A percentile compares a stretch with the other conserved stretches of the same genome.
Conservation (phyloP, 495 filamentous ascomycete genomes). For the Trichocladium antarcticum region DNA sequence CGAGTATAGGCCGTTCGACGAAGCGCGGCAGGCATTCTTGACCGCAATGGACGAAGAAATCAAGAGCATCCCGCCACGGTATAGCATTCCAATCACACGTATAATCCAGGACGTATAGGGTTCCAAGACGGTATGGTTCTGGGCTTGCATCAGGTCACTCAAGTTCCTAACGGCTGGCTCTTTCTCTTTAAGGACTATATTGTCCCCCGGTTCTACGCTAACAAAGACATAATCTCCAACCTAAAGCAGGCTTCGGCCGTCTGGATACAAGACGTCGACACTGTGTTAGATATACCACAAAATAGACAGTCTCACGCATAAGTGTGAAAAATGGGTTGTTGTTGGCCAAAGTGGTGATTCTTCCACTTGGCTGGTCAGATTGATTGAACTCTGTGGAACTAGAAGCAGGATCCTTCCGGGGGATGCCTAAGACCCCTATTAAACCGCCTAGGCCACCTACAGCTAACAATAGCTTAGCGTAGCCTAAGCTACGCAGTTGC, state of each 20-base stretch:
- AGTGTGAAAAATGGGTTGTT: no score
- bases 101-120: neutral
- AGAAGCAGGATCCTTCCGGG: no score
- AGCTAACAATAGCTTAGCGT: no score
- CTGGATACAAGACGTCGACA: neutral
- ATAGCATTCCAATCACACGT: neutral
- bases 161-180: slow-evolving; percentile 3
- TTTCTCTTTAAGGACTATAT: slow-evolving; percentile 4
- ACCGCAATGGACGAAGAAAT: neutral
- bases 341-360: no score
- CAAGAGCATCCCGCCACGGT: neutral
- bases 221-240: neutral
- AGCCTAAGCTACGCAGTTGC: no score
- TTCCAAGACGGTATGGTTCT: neutral
- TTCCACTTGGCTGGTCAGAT: no score
- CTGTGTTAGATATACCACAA: no score
- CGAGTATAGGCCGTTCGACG: neutral
- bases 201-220: neutral
- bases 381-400: no score
- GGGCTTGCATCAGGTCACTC: neutral
- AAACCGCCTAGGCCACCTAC: no score
- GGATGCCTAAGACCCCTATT: no score
- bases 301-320: no score
- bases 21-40: neutral
- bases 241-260: neutral